phyloP scores from a whole-genome alignment of 1,284 basidiomycete genomes.

The Melampsora larici-populina region DNA sequence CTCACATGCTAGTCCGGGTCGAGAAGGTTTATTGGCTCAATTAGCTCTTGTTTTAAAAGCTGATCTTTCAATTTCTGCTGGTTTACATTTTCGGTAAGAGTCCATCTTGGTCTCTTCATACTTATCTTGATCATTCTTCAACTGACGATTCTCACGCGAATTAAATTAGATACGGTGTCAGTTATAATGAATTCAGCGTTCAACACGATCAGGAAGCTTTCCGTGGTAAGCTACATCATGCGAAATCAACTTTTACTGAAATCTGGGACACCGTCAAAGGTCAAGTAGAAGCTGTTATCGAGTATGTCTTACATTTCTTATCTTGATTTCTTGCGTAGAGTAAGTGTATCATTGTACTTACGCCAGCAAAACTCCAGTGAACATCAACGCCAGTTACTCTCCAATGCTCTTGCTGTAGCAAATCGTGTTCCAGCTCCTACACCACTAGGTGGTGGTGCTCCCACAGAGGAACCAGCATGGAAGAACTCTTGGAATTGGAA shows the following conservation, averaged over 20 bases:
- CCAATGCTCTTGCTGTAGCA: conserved; percentile 82
- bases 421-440: conserved; percentile 71
- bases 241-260: conserved; percentile 79
- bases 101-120: background rate
- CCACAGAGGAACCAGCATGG: conserved; percentile 81
- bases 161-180: conserved; percentile 66
- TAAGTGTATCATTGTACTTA: background rate
- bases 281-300: conserved; percentile 87
- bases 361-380: conserved; percentile 57
- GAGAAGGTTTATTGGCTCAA: conserved; percentile 88
- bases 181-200: conserved; percentile 95
- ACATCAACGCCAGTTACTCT: conserved; percentile 78
- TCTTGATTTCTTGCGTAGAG: background rate
- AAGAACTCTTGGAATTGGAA: conserved; percentile 99
- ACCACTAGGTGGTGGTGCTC: conserved; percentile 57
- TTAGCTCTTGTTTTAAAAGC: conserved; percentile 86
- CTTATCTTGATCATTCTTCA: too few species aligned
- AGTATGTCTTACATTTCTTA: conserved; percentile 56
- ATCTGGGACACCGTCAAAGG: conserved; percentile 90
- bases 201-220: conserved; percentile 85
- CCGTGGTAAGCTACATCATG: conserved; percentile 71
- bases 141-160: background rate
- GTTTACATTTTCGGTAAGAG: conserved; percentile 81
- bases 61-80: conserved; percentile 88
- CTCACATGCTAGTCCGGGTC: conserved; percentile 85